These are phyloP conservation scores for Sporothrix brunneoviolacea DNA, from an alignment of 2,329 filamentous ascomycete genomes.

Conservation along the genomic window DNA sequence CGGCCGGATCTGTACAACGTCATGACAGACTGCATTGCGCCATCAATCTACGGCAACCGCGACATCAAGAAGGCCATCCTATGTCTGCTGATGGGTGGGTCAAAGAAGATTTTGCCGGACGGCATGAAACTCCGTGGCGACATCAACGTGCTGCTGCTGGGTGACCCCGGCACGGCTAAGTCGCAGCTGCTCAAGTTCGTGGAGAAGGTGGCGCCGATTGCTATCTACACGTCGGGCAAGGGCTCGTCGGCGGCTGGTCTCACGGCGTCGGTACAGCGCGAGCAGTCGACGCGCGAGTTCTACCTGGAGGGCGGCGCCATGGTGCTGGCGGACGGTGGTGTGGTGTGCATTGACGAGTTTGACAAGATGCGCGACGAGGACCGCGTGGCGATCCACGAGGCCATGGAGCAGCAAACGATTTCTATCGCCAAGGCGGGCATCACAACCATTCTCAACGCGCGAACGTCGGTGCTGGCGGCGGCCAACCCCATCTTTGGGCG, in stretches of 20 bases:
- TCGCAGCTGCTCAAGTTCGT: conserved; percentile 97
- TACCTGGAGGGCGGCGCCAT: conserved; percentile 97
- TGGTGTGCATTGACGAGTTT: conserved; percentile 98
- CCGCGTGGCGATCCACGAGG: conserved; percentile 95
- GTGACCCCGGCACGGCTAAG: conserved; percentile 96
- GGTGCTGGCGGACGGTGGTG: conserved; percentile 93
- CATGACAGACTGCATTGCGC: conserved; percentile 88
- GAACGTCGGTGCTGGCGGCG: conserved; percentile 90
- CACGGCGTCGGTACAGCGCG: conserved; percentile 91
- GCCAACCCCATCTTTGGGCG: conserved; percentile 97
- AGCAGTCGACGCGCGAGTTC: conserved; percentile 87
- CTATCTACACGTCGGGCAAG: conserved; percentile 98
- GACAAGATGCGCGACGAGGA: conserved; percentile 99
- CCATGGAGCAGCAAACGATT: conserved; percentile 99
- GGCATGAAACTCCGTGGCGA: conserved; percentile 97
- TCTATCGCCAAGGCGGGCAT: conserved; percentile 98
- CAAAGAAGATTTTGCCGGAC: conserved; percentile 95
- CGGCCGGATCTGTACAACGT: conserved; percentile 86
- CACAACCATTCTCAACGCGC: conserved; percentile 92
- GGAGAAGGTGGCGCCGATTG: conserved; percentile 90
- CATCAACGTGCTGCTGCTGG: conserved; percentile 93
- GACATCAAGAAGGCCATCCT: conserved; percentile 98
- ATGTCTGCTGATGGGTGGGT: conserved; percentile 86
- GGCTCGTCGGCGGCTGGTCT: conserved; percentile 96
- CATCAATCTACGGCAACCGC: conserved; percentile 91